These are phyloP conservation scores for Scytalidium lignicola DNA, from an alignment of 2,329 filamentous ascomycete species.

Conservation along the genomic window DNA sequence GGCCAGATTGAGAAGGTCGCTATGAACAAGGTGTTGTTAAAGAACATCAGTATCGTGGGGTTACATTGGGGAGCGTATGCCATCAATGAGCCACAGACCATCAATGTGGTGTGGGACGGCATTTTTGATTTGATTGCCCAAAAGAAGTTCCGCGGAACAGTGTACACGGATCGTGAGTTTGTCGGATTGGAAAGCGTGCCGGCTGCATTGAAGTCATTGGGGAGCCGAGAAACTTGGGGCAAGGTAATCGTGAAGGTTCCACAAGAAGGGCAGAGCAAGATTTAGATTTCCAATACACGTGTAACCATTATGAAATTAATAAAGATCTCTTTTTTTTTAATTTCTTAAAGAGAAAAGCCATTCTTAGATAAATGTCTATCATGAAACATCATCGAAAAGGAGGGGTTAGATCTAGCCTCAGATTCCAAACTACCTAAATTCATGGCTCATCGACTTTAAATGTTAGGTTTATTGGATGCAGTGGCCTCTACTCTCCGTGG, in stretches of 20 bases:
- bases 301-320: no score
- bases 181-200: constrained; percentile 76
- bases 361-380: no score
- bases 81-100: constrained; percentile 63
- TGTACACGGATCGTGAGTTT: constrained; percentile 77
- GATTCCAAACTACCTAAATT: no score
- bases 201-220: constrained; percentile 70
- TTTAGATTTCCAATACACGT: no score
- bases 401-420: no score
- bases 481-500: no score
- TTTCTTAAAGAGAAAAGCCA: no score
- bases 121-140: constrained; percentile 71
- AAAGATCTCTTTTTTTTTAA: no score
- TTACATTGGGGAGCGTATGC: constrained; percentile 89
- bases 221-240: constrained; percentile 82
- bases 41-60: constrained; percentile 88
- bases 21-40: constrained; percentile 85
- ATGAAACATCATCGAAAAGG: no score
- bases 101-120: constrained; percentile 73
- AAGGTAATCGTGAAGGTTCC: constrained; percentile 90
- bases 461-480: no score
- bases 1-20: constrained; percentile 86
- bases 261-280: constrained; percentile 55
- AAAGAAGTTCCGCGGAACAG: constrained; percentile 76
- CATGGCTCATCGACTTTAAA: no score